Conservation (phyloP, 257 asterid species). For the Cynanchum wilfordii region DNA sequence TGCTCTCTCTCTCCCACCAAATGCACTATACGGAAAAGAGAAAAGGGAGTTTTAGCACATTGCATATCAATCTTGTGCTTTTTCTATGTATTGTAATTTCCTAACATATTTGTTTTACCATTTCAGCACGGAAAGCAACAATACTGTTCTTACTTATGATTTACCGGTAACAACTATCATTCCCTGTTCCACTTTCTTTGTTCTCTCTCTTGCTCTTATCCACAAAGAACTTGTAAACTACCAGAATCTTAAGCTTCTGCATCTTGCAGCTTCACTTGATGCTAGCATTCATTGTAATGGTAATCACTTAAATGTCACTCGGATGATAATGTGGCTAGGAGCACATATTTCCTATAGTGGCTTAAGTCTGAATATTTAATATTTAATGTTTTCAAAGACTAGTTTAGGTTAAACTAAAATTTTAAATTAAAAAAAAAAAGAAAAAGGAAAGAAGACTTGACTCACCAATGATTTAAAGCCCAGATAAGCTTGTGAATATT, state of each 20-base stretch:
- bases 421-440: not conserved
- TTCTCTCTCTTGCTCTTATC: constrained; percentile 5
- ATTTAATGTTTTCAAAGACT: not conserved
- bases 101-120: constrained; percentile 17
- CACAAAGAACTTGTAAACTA: no score
- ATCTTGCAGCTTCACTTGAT: not conserved
- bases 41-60: not conserved
- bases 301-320: not conserved
- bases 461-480: not conserved
- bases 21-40: not conserved
- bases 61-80: not conserved
- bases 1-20: constrained; percentile 14
- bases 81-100: constrained; percentile 14
- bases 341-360: not conserved
- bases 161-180: constrained; percentile 62
- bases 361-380: not conserved
- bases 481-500: not conserved
- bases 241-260: not conserved
- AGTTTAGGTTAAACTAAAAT: not conserved
- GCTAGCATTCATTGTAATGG: not conserved
- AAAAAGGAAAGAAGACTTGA: not conserved
- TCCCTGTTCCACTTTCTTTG: constrained; percentile 1
- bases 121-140: constrained; percentile 84
- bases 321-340: not conserved
- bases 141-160: constrained; percentile 56